Conservation (phyloP, 768 basidiomycete genomes). For the Gyrodon lividus region DNA sequence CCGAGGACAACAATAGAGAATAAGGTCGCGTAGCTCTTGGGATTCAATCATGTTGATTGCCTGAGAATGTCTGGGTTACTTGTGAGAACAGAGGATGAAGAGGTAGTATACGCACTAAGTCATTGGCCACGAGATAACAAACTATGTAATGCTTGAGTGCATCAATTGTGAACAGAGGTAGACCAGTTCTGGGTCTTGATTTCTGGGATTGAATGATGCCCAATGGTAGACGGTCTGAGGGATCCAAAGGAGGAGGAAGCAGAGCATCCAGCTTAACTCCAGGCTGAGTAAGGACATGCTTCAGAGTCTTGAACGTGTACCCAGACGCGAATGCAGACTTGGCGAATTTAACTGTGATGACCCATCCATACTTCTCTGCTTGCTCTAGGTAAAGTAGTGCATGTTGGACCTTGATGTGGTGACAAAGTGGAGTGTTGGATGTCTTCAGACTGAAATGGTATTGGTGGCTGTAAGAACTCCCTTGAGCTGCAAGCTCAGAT, state of each 20-base stretch:
- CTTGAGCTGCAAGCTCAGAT: background rate
- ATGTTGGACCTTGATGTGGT: background rate
- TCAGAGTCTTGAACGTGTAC: background rate
- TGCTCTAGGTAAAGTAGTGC: background rate
- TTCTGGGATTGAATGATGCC: background rate
- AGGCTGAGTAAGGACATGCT: background rate
- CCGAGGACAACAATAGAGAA: background rate
- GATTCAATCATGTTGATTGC: slow-evolving; percentile 1
- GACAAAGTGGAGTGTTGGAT: background rate
- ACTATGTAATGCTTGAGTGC: background rate
- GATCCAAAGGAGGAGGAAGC: background rate
- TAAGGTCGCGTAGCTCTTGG: background rate
- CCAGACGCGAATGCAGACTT: background rate
- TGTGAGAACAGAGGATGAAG: background rate
- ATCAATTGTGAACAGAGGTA: background rate
- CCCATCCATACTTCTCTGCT: background rate
- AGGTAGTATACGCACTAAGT: background rate
- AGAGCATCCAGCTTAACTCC: background rate
- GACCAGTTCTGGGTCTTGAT: background rate
- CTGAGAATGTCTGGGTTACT: background rate
- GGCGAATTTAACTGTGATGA: background rate
- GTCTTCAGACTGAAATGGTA: background rate
- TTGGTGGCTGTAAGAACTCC: background rate
- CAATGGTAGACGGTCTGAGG: background rate
- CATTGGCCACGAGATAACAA: background rate